Base-by-base conservation (phyloP, 371 early-diverging fungal genomes). In the Entomophthora muscae region DNA sequence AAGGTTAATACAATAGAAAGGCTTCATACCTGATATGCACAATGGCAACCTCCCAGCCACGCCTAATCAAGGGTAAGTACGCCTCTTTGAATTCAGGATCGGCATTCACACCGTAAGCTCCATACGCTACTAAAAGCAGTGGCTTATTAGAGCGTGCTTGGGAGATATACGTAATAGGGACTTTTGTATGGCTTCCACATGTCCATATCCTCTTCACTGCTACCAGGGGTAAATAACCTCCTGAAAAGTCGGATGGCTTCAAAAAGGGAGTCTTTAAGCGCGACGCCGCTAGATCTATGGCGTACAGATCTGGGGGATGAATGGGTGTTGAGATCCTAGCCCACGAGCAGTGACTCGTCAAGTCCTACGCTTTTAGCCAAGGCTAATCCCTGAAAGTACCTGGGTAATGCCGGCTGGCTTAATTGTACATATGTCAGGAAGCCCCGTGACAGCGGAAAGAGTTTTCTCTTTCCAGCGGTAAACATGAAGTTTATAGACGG, bases 1-100 rank as follows among this genome's bases (percentile, higher is more conserved):
- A n/a, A n/a, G n/a, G n/a, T n/a, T n/a, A n/a, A n/a, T n/a, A n/a
- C n/a, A n/a, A n/a, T n/a, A n/a, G n/a, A n/a, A n/a, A n/a, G n/a
- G n/a, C n/a, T n/a, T n/a, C n/a, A n/a, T n/a, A n/a, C n/a, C n/a
- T 74, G 2, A 91, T 89, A 71, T 93, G 93, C 2, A 88, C 85
- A 52, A 90, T 66, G 0, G 85, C 89, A 69, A 91, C 81, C 23
- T 83, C 73, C 88, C 89, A 91, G 1, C 90, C 90, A 32, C 89
- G 76, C 30, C 81, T 78, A 52, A 93, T 66, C 23, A 90, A 68
- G 23, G 88, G 85, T 24, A 91, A 76, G 61, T 85, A 74, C 53
- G 90, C 88, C n/a, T 87, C 73, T 3, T 88, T 76, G 57, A 93
- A 90, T 58, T 81, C 83, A n/a, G 84, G 81, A 32, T 90, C 89